Evolutionary conservation across 129 eudicot genomes (phyloP), one percentile per base, ranked within the genome.

Genomic region (Smallanthus sonchifolius): DNA sequence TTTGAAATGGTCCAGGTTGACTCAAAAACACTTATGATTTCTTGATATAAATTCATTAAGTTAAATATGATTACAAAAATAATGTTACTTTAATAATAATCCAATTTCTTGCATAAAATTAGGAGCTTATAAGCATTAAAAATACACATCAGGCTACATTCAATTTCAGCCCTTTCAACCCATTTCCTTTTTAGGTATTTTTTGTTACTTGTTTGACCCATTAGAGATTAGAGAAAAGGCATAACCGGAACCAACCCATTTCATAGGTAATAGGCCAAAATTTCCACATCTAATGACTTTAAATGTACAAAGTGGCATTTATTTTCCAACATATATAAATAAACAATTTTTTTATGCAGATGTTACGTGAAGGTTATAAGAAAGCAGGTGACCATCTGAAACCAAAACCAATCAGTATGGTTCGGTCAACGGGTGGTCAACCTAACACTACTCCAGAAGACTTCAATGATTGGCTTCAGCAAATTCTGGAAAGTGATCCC

Each of bases 301-400:
- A 20, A 51, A 36, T 35, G 66, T 65, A 14, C 14, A n/a, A 75
- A n/a, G 48, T 15, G 28, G 61, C 70, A 56, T 67, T 76, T 6
- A 34, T 73, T 70, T 56, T 67, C 59, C 69, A 4, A 34, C 75
- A 20, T 45, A 24, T 30, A 14, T 45, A 47, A 39, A 47, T 35
- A 48, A 36, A 3, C 20, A 6, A 39, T 52, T 15, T 69, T 28
- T 51, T 70, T 73, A 20, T 78, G 82, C 85, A 92, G 98, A 86
- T 89, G 92, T 6, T 7, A 17, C 87, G 80, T 44, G 96, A 90
- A 37, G 95, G 96, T 47, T 89, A 86, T 77, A 63, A 44, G 15
- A 43, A 80, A 67, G 90, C 88, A 65, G 87, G 28, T 30, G 76
- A 89, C 65, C 72, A 74, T 47, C 65, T 90, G 61, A 84, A 84